These are phyloP conservation scores for Rhodotorula sp. DNA, from an alignment of 1,284 basidiomycete species.

Conservation along the genomic window DNA sequence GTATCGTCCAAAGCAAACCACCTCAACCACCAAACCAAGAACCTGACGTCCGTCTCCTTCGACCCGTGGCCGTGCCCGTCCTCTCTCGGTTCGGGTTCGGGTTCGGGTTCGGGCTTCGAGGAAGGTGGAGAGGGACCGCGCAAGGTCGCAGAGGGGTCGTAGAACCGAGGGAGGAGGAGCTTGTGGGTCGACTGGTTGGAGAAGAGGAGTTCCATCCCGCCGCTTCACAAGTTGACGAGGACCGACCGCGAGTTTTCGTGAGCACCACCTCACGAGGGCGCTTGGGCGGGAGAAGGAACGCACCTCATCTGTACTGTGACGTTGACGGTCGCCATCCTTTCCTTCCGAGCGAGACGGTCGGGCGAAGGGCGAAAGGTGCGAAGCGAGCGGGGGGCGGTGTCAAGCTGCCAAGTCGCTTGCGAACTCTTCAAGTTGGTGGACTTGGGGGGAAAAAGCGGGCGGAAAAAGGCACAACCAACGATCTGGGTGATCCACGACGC, in stretches of 20 bases:
- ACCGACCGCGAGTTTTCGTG: too few relatives aligned
- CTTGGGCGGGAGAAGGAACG: not conserved
- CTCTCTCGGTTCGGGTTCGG: slow-evolving; percentile 42
- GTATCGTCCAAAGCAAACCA: slow-evolving; percentile 66
- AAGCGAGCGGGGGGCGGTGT: not conserved
- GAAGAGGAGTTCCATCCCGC: slow-evolving; percentile 80
- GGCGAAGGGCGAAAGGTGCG: not conserved
- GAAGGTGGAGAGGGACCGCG: slow-evolving; percentile 16
- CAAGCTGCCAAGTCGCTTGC: too few relatives aligned
- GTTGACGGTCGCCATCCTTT: slow-evolving; percentile 14
- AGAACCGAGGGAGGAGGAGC: slow-evolving; percentile 58
- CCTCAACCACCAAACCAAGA: slow-evolving; percentile 75
- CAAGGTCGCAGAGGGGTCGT: slow-evolving; percentile 21
- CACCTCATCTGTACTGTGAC: slow-evolving; percentile 26
- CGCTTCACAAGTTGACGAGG: slow-evolving; percentile 49
- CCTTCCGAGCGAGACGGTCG: not conserved
- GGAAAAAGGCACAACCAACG: too few relatives aligned
- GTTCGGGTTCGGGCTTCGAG: slow-evolving; percentile 17
- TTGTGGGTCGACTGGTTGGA: slow-evolving; percentile 63
- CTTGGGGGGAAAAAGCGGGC: too few relatives aligned
- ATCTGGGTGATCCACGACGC: too few relatives aligned
- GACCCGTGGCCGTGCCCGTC: slow-evolving; percentile 43
- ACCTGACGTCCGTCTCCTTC: slow-evolving; percentile 62
- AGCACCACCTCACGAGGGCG: not conserved
- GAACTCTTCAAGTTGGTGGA: too few relatives aligned